Conservation (phyloP, 495 filamentous ascomycete genomes). For the Haplographium delicatum region DNA sequence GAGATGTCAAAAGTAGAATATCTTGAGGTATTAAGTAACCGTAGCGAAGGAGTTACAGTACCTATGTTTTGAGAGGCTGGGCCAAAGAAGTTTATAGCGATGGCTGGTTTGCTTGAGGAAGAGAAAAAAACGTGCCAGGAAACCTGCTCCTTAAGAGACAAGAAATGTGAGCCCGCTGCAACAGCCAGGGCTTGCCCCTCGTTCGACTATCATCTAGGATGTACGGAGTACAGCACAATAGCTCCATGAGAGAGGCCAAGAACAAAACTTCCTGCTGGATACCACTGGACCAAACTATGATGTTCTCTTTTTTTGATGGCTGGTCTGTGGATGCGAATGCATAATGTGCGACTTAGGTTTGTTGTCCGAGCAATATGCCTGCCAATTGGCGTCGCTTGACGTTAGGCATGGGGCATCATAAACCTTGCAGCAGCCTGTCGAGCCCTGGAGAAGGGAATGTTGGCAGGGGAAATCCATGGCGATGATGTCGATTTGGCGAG, state of each 20-base stretch:
- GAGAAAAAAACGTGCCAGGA: constrained; percentile 12
- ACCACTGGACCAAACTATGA: too few relatives aligned
- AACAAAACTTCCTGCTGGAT: too few relatives aligned
- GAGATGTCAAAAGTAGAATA: constrained; percentile 10
- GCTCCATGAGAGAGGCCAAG: too few relatives aligned
- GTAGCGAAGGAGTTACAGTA: constrained; percentile 31
- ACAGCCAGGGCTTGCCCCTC: too few relatives aligned
- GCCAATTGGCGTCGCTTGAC: background rate
- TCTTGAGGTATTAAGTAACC: constrained; percentile 29
- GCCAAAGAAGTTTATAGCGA: constrained; percentile 10
- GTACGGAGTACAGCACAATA: too few relatives aligned
- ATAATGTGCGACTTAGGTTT: background rate
- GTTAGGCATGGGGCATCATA: background rate
- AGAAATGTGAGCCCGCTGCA: too few relatives aligned
- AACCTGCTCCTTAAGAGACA: constrained; percentile 16
- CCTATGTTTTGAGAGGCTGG: constrained; percentile 17
- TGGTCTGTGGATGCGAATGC: background rate
- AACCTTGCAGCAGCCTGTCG: constrained; percentile 1
- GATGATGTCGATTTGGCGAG: constrained; percentile 11
- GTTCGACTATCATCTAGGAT: too few relatives aligned
- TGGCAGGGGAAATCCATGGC: background rate
- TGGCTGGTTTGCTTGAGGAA: constrained; percentile 21
- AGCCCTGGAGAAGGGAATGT: background rate
- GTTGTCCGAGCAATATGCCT: constrained; percentile 2
- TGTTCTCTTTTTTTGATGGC: background rate